A percentile compares a stretch with the other conserved stretches of the same genome.
These are phyloP conservation scores for Knufia fluminis DNA, from an alignment of 2,329 filamentous ascomycete genomes.

Conservation along the genomic window DNA sequence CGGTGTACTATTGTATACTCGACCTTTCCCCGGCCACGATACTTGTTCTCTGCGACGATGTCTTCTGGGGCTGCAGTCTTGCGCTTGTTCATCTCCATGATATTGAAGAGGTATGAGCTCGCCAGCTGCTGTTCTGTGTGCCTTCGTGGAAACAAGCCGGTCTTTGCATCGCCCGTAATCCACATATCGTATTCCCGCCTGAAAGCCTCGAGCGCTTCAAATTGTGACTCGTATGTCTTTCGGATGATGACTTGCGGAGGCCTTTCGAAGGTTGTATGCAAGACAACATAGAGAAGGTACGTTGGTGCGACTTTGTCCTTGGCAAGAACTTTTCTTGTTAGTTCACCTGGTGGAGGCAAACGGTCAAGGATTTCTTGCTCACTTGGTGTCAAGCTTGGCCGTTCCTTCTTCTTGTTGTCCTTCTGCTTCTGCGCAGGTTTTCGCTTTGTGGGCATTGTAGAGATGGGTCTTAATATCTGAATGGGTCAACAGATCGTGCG, in stretches of 20 bases:
- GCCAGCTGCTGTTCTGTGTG: background rate
- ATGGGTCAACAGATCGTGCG: no score
- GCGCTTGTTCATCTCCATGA: background rate
- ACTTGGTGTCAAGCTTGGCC: background rate
- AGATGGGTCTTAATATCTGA: no score
- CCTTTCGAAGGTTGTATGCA: background rate
- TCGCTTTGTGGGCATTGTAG: no score
- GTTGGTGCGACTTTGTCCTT: background rate
- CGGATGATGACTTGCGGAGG: background rate
- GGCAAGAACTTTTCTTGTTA: background rate
- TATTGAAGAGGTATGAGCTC: background rate
- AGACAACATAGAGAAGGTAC: background rate
- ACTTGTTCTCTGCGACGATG: background rate
- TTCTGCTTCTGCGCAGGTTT: background rate
- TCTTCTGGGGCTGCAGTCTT: background rate
- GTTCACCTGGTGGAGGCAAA: background rate
- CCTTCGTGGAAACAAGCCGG: background rate
- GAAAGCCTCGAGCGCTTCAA: constrained; percentile 5
- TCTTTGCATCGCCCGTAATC: background rate
- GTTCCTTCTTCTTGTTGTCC: background rate
- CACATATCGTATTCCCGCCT: constrained; percentile 2
- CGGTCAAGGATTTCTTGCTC: background rate
- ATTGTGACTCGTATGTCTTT: background rate
- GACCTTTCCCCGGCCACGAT: background rate
- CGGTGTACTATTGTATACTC: background rate